Evolutionary conservation across 352 stramenopile species (phyloP), one percentile per base, ranked within the genome.

Genomic region (Pythium aphanidermatum): DNA sequence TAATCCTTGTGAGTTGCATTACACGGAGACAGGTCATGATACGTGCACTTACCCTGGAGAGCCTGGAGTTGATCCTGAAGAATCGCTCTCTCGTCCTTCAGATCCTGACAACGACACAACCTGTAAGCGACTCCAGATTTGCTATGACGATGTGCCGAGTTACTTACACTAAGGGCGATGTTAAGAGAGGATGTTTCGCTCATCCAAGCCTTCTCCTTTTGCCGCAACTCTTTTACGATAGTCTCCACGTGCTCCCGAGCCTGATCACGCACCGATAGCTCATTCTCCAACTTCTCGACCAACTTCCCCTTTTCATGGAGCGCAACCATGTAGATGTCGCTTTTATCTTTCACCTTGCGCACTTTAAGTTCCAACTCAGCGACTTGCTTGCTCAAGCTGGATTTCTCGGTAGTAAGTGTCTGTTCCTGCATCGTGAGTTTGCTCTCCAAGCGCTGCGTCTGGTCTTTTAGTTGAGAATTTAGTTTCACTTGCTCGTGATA

Each of bases 171-270:
- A 3, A 88, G 44, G 6, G 60, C 59, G 36, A 83, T 57, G 29
- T 76, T 61, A 21, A 90, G 49, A 28, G 65, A 58, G 3, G 73
- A 81, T 11, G 86, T 57, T 24, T 85, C 68, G 35, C 65, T 77
- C 32, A 68, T 62, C 36, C 77, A 44, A n/a, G 42, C 63, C 37
- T 68, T 79, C 21, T 86, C 74, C 2, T 60, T 61, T n/a, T 62
- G 56, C 20, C 66, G 41, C 20, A 86, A 46, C 20, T 81, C 65
- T 24, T 83, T 72, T 29, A 67, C 69, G 23, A 88, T 70, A 50
- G 83, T 66, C 13, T 83, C 70, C 25, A 68, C 46, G 32, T 84
- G 61, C 31, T 60, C 53, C 9, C 51, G 60, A 24, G 55, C 70
- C 14, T 69, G 61, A 23, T 78, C 59, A 2, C 60, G 63, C 24